Evolutionary conservation across 768 basidiomycete genomes (phyloP).

Genomic region (Paxillus rubicundulus): DNA sequence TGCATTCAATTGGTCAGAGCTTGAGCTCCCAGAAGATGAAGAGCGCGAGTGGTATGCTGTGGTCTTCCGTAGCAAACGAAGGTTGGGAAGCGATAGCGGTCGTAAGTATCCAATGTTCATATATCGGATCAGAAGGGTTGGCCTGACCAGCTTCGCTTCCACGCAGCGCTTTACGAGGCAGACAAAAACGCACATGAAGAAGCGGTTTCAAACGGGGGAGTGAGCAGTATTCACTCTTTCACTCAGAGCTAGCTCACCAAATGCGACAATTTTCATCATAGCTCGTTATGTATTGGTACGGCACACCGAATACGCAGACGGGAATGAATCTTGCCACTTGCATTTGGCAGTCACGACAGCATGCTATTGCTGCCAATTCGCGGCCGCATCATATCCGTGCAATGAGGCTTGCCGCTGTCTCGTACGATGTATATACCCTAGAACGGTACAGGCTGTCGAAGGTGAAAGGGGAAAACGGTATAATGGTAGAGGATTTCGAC

Average conservation of each 20-base stretch:
- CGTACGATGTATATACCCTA: constrained; percentile 77
- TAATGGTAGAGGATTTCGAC: constrained; percentile 59
- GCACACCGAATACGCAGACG: constrained; percentile 69
- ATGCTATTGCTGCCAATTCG: constrained; percentile 77
- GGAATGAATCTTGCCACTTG: constrained; percentile 93
- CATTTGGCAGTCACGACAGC: constrained; percentile 88
- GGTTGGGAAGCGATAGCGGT: constrained; percentile 63
- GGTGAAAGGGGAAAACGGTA: constrained; percentile 49
- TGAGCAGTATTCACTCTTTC: constrained; percentile 36
- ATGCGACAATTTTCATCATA: constrained; percentile 23
- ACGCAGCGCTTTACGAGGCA: constrained; percentile 78
- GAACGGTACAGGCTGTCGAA: constrained; percentile 78
- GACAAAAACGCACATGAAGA: constrained; percentile 91
- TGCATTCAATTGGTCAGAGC: constrained; percentile 87
- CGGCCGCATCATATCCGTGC: constrained; percentile 81
- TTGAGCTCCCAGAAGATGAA: constrained; percentile 63
- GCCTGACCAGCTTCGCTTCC: background rate
- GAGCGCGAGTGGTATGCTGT: constrained; percentile 93
- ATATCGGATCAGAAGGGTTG: background rate
- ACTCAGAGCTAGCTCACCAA: constrained; percentile 4
- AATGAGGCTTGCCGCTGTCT: constrained; percentile 71
- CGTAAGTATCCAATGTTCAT: constrained; percentile 41
- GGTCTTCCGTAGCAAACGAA: constrained; percentile 79
- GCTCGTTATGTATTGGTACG: constrained; percentile 94
- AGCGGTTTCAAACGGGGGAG: constrained; percentile 83